Evolutionary conservation across 2,329 filamentous ascomycete species (phyloP), one percentile per base, ranked within the genome.

Genomic region (Xylaria sp.): DNA sequence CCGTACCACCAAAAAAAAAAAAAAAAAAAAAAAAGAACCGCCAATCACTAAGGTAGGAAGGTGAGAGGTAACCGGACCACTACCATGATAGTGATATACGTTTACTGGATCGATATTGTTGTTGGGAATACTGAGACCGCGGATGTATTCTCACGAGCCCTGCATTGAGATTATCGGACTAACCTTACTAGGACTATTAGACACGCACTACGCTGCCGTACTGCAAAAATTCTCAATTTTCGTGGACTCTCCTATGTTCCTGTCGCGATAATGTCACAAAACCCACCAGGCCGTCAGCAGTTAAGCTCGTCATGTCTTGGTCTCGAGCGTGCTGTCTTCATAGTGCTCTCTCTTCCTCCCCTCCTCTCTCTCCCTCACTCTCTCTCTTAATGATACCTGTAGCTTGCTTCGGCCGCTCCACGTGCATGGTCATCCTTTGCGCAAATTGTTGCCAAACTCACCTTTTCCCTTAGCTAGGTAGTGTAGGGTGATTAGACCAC

Each of bases 401-500:
- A 62, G 57, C 51, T 32, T 32, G 28, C 41, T 46, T 46, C 58
- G 37, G 34, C 55, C 56, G 20, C 54, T 54, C 23, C 59, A 34
- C 50, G 41, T 34, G 15, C 28, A 51, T 23, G 6, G 25, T 48
- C 6, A 39, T 59, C 44, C n/a, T 25, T 55, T 23, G 37, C 37
- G 25, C 56, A 60, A 48, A 13, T 46, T 46, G 34, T 44, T 13
- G 8, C 52, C 20, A 39, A 50, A 52, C 34, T 20, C 37, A 18
- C 25, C 37, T 62, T 32, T 37, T 46, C 44, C n/a, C 20, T 37
- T 41, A 46, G 23, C 51, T 48, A 63, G 46, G 48, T 28, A 55
- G 56, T 39, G 58, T 28, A 55, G 23, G 48, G 25, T 50, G 34
- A 61, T 46, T 23, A 59, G 61, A 23, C n/a, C 51, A 54, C 51